These are phyloP conservation scores for Coniochaeta sp. DNA, from an alignment of 2,329 filamentous ascomycete genomes.

Conservation along the genomic window DNA sequence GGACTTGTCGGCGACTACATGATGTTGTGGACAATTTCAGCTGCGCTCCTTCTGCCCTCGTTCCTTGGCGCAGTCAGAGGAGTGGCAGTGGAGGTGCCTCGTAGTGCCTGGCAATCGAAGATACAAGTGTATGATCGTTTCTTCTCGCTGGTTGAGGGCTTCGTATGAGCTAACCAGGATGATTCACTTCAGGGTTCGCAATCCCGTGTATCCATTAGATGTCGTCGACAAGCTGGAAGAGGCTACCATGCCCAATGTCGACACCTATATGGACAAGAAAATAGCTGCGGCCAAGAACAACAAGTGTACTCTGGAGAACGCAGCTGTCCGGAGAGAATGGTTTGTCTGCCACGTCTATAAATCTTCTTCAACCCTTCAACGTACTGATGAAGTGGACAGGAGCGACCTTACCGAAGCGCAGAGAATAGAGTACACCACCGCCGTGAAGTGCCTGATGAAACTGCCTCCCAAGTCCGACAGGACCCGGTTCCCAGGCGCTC, in stretches of 20 bases:
- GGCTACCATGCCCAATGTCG: constrained; percentile 18
- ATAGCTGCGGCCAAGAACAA: constrained; percentile 15
- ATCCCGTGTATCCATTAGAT: constrained; percentile 17
- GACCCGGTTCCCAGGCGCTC: constrained; percentile 16
- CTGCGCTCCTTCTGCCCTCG: background rate
- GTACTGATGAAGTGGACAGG: constrained; percentile 4
- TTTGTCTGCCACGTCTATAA: constrained; percentile 4
- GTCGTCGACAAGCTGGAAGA: constrained; percentile 18
- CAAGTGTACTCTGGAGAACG: constrained; percentile 19
- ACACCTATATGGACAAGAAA: constrained; percentile 17
- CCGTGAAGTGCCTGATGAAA: constrained; percentile 19
- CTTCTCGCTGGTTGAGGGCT: background rate
- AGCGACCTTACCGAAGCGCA: constrained; percentile 15
- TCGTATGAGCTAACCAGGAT: background rate
- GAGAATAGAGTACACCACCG: constrained; percentile 16
- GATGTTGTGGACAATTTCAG: background rate
- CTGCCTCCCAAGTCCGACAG: constrained; percentile 13
- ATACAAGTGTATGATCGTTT: constrained; percentile 2
- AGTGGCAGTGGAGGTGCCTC: background rate
- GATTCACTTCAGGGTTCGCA: constrained; percentile 9
- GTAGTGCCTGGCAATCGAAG: constrained; percentile 5
- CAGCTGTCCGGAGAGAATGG: constrained; percentile 18
- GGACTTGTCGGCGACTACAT: background rate
- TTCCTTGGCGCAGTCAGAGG: constrained; percentile 2
- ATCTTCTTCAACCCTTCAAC: background rate